Base-by-base conservation (phyloP, 192 early-diverging fungal genomes). In the Gamsiella multidivaricata region DNA sequence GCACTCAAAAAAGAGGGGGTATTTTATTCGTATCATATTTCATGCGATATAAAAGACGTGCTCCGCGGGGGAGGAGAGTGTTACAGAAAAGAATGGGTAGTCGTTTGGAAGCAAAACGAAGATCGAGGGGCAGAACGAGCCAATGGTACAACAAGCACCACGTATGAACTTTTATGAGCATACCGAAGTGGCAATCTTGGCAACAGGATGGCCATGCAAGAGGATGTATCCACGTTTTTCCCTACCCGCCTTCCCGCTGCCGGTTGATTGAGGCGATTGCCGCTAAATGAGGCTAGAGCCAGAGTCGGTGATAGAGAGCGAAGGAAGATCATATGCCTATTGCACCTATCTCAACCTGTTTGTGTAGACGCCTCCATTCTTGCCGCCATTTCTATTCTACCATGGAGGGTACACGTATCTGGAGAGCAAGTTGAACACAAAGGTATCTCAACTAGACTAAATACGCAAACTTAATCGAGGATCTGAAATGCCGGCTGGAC, bases 91-190 rank as follows among this genome's bases (percentile, higher is more conserved):
- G 54, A 39, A 17, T n/a, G 14, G 54, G 22, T 14, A 2, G n/a
- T 39, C 5, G 54, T n/a, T n/a, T n/a, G 54, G 54, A 23, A 20
- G 20, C 45, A n/a, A 46, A n/a, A 46, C 45, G 45, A 46, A 23
- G 20, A 39, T 39, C 2, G 33, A 41, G 3, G 33, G 3, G 18
- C 6, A 49, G 22, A 49, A 17, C 18, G 54, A 29, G 54, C 54
- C 54, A 56, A 56, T 56, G 34, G 34, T 56, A 41, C 54, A 39
- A 36, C 23, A 23, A 36, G 53, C 54, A 56, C 28, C 51, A 53
- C 36, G 39, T 56, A 7, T 33, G 11, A 36, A 36, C 17, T 36
- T 55, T 23, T 29, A 26, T 53, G 22, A 10, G 22, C 17, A 28
- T 29, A 5, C 8, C 22, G 23, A 26, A 5, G 8, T 20, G 51